These are phyloP conservation scores for Pleodorina starrii DNA, from an alignment of 139 green algal genomes.

Conservation along the genomic window DNA sequence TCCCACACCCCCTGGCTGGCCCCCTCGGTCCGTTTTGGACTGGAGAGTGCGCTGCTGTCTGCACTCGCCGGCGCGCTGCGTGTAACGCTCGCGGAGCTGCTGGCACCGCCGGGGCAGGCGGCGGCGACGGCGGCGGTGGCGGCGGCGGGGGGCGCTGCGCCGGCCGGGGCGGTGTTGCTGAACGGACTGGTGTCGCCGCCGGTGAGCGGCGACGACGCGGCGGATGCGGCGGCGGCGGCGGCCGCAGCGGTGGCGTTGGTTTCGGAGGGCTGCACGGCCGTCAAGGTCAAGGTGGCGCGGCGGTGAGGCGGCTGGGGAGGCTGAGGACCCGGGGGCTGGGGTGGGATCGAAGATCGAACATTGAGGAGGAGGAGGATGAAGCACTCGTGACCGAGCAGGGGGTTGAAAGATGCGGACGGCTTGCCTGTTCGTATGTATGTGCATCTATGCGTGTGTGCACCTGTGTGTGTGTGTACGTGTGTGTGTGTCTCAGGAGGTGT, in stretches of 20 bases:
- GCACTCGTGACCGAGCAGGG: too few relatives aligned
- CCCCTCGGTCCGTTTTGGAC: conserved; percentile 76
- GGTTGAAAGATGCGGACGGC: too few relatives aligned
- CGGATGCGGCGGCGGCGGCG: conserved; percentile 28
- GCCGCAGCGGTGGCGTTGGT: conserved; percentile 50
- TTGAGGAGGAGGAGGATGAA: too few relatives aligned
- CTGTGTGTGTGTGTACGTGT: too few relatives aligned
- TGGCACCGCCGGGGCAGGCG: conserved; percentile 11
- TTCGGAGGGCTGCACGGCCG: conserved; percentile 62
- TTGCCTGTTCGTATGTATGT: too few relatives aligned
- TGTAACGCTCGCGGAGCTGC: conserved; percentile 29
- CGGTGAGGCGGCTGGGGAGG: conserved; percentile 35
- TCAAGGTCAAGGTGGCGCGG: conserved; percentile 96
- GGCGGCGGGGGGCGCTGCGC: too few relatives aligned
- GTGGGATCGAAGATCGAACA: too few relatives aligned
- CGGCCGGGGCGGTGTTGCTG: conserved; percentile 36
- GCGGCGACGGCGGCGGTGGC: not conserved
- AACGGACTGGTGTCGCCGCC: conserved; percentile 59
- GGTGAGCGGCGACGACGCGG: not conserved
- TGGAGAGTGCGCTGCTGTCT: conserved; percentile 85
- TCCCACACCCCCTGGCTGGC: too few relatives aligned
- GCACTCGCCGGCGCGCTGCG: conserved; percentile 68
- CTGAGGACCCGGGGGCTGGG: too few relatives aligned
- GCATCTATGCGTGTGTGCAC: too few relatives aligned
- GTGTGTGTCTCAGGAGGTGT: too few relatives aligned